A percentile compares a stretch with the other conserved stretches of the same genome.
phyloP scores from a whole-genome alignment of 2,329 filamentous ascomycete genomes.

The Coniochaeta sp. region DNA sequence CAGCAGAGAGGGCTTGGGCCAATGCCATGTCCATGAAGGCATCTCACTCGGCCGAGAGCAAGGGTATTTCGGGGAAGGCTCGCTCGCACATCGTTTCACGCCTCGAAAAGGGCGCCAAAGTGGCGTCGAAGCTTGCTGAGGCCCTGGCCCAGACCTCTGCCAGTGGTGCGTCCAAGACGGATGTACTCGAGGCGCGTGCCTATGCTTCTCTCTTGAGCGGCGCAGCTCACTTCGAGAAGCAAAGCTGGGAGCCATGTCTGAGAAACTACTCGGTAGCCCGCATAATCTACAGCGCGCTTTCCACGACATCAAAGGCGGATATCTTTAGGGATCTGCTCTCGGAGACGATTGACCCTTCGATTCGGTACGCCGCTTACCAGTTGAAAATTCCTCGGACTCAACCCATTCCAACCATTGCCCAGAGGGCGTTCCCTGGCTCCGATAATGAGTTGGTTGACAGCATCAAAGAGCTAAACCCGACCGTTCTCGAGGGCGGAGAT shows the following conservation, averaged over 20 bases:
- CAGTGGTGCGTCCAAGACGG: conserved; percentile 60
- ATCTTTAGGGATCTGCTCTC: conserved; percentile 79
- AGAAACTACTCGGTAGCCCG: conserved; percentile 67
- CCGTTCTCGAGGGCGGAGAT: conserved; percentile 53
- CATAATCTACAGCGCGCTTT: conserved; percentile 75
- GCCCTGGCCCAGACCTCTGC: conserved; percentile 55
- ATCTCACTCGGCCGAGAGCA: conserved; percentile 68
- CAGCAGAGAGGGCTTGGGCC: conserved; percentile 87
- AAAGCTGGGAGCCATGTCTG: conserved; percentile 75
- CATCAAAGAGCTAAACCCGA: conserved; percentile 64
- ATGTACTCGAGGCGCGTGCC: conserved; percentile 78
- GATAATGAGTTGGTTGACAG: conserved; percentile 55
- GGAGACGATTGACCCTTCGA: conserved; percentile 83
- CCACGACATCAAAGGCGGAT: conserved; percentile 59
- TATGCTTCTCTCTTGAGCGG: conserved; percentile 75
- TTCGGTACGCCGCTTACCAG: conserved; percentile 92
- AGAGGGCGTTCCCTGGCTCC: conserved; percentile 66
- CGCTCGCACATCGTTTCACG: conserved; percentile 86
- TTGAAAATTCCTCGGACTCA: conserved; percentile 80
- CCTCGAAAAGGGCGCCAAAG: conserved; percentile 68
- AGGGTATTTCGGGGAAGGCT: conserved; percentile 70
- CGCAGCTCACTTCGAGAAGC: conserved; percentile 77
- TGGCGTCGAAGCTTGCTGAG: conserved; percentile 60
- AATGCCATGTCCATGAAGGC: conserved; percentile 94
- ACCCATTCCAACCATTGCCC: conserved; percentile 70